phyloP scores from a whole-genome alignment of 2,329 filamentous ascomycete species.

The Beauveria pseudobassiana region DNA sequence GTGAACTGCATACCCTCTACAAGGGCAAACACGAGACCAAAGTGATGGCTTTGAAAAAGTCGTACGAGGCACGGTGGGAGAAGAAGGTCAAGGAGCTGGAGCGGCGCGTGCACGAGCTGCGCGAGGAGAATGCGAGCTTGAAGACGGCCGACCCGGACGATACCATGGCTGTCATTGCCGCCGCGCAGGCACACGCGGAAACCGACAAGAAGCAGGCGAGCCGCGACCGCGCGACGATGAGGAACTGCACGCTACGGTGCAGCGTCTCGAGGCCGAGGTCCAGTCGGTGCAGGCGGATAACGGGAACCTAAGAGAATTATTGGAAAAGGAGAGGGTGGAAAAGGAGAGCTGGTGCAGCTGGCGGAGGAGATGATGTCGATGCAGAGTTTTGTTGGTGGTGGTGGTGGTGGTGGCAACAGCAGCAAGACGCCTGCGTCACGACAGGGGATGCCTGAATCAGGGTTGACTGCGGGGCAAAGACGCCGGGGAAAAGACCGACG shows the following conservation, averaged over 20 bases:
- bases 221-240: constrained; percentile 58
- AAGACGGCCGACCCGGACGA: constrained; percentile 47
- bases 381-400: constrained; percentile 25
- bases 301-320: constrained; percentile 52
- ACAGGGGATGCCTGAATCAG: constrained; percentile 15
- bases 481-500: constrained; percentile 15
- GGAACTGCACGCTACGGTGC: constrained; percentile 66
- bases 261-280: constrained; percentile 67
- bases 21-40: constrained; percentile 97
- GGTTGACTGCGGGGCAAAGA: constrained; percentile 13
- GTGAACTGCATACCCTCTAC: constrained; percentile 87
- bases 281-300: constrained; percentile 64
- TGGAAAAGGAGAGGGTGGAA: constrained; percentile 71
- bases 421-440: background rate
- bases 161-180: constrained; percentile 23
- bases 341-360: constrained; percentile 73
- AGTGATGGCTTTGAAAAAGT: constrained; percentile 79
- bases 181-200: constrained; percentile 27
- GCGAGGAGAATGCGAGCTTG: constrained; percentile 68
- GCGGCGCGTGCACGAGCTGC: constrained; percentile 58
- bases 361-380: constrained; percentile 80
- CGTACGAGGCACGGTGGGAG: constrained; percentile 80
- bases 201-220: constrained; percentile 52
- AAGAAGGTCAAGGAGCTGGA: constrained; percentile 80
- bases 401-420: constrained; percentile 16